phyloP scores from a whole-genome alignment of 768 basidiomycete genomes.

The Paxillus involutus region DNA sequence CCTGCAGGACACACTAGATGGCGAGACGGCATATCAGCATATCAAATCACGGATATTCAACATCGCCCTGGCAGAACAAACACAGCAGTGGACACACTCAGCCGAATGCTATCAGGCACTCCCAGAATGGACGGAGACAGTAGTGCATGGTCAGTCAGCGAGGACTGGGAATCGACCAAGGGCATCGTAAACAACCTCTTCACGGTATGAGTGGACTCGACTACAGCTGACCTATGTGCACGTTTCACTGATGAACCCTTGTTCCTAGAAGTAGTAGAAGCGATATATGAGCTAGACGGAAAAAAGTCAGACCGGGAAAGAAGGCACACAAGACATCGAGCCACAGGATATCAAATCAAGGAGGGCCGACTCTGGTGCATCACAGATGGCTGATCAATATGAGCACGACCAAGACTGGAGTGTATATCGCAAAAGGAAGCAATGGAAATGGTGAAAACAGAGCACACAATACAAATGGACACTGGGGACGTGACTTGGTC shows the following conservation, averaged over 20 bases:
- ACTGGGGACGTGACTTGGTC: conserved; percentile 3
- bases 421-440: conserved; percentile 10
- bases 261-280: conserved; percentile 16
- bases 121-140: conserved; percentile 21
- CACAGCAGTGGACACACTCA: conserved; percentile 32
- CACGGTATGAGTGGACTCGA: not conserved
- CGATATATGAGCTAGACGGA: conserved; percentile 10
- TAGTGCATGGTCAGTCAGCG: conserved; percentile 30
- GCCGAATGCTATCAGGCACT: conserved; percentile 17
- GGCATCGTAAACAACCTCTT: conserved; percentile 25
- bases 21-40: conserved; percentile 25
- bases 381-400: conserved; percentile 6
- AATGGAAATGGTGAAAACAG: not conserved
- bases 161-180: conserved; percentile 22
- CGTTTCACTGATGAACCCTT: conserved; percentile 14
- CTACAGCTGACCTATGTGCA: not conserved
- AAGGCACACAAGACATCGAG: conserved; percentile 13
- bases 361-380: conserved; percentile 23
- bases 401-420: conserved; percentile 1
- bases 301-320: conserved; percentile 8
- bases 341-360: conserved; percentile 19
- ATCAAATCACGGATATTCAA: conserved; percentile 12
- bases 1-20: conserved; percentile 25
- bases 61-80: conserved; percentile 25
- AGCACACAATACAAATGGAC: conserved; percentile 6